phyloP scores from a whole-genome alignment of 2,329 filamentous ascomycete genomes.

The Shiraia bambusicola region DNA sequence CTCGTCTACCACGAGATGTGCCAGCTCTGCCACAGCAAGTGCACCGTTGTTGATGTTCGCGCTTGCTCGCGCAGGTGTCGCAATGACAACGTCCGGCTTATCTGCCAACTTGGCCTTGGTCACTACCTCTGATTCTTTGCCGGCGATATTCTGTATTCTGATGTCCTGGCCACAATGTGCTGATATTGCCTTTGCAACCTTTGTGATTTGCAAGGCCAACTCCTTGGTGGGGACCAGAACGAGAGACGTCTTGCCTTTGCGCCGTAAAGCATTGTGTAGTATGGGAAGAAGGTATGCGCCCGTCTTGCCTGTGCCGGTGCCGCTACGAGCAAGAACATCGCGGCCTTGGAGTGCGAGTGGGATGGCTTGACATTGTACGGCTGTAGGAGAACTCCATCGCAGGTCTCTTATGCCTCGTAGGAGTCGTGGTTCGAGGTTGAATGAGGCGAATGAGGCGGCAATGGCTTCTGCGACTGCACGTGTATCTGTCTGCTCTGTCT shows the following conservation, averaged over 20 bases:
- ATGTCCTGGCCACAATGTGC: conserved; percentile 84
- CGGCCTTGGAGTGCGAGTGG: conserved; percentile 83
- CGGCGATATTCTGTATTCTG: conserved; percentile 79
- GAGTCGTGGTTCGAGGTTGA: conserved; percentile 81
- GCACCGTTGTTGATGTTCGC: conserved; percentile 73
- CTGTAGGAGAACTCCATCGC: conserved; percentile 82
- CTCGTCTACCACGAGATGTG: conserved; percentile 86
- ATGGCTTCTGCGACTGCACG: conserved; percentile 16
- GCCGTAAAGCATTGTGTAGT: conserved; percentile 78
- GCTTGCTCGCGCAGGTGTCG: conserved; percentile 83
- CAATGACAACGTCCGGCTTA: conserved; percentile 83
- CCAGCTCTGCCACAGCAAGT: conserved; percentile 69
- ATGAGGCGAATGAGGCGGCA: conserved; percentile 64
- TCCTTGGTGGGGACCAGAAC: conserved; percentile 94
- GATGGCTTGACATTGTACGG: conserved; percentile 83
- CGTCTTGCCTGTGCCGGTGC: conserved; percentile 95
- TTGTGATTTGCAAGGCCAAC: conserved; percentile 86
- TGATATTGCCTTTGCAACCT: conserved; percentile 73
- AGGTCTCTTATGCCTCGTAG: conserved; percentile 83
- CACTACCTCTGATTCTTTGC: conserved; percentile 86
- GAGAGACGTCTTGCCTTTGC: conserved; percentile 75
- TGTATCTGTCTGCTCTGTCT: conserved; percentile 13
- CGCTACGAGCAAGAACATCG: conserved; percentile 88
- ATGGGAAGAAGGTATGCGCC: conserved; percentile 91
- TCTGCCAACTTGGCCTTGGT: conserved; percentile 84